Percentiles rank a stretch among this genome's conserved stretches.
Conservation (phyloP, 2,329 filamentous ascomycete genomes). For the Botrytis pseudocinerea region DNA sequence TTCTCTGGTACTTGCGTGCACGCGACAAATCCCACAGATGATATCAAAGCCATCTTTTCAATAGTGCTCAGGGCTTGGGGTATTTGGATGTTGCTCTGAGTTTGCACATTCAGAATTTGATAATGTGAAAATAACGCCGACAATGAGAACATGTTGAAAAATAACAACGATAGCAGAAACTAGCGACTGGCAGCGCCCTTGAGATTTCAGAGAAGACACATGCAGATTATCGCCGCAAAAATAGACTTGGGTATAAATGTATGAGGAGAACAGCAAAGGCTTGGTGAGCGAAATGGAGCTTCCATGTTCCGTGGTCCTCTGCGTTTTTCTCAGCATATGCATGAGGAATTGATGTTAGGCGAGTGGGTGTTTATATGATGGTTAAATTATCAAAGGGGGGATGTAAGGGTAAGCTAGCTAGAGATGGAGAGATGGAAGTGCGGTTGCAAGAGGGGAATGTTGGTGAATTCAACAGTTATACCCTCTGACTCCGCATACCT, state of each 20-base stretch:
- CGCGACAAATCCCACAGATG: too few species aligned
- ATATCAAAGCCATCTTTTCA: too few species aligned
- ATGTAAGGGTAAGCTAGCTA: neutral
- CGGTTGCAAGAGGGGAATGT: fast-evolving
- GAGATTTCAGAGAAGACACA: neutral
- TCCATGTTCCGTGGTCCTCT: neutral
- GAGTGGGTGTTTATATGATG: neutral
- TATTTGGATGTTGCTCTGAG: neutral
- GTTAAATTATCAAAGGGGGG: neutral
- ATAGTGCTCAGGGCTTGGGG: neutral
- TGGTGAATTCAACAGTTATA: neutral
- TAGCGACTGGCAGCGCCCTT: neutral
- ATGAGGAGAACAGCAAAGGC: neutral
- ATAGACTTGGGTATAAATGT: fast-evolving
- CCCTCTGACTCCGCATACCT: neutral
- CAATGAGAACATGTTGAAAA: neutral
- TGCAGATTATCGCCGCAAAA: neutral
- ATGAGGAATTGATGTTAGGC: neutral
- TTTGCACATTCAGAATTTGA: neutral
- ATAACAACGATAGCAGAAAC: neutral
- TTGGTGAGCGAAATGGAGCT: neutral
- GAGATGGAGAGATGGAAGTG: neutral
- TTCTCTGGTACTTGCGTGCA: neutral
- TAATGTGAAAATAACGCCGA: neutral
- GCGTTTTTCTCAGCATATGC: too few species aligned